Evolutionary conservation across 2,329 filamentous ascomycete genomes (phyloP).

Genomic region (Cadophora sp.): DNA sequence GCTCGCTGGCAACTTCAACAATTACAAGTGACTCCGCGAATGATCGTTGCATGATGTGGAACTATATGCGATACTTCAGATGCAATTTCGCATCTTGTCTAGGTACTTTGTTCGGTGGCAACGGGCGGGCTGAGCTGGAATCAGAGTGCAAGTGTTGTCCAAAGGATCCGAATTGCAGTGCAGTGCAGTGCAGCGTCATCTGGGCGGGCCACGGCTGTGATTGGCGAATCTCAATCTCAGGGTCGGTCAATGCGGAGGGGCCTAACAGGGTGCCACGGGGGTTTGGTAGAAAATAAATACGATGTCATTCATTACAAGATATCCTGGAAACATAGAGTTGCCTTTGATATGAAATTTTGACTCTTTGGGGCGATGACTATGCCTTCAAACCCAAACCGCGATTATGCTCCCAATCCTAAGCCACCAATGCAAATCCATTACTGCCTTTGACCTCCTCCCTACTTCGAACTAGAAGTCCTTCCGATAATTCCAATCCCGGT

Average conservation of each 20-base stretch:
- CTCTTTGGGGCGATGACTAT: not conserved
- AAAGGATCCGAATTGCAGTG: not conserved
- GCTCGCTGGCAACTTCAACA: slow-evolving; percentile 6
- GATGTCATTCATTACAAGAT: not conserved
- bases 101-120: slow-evolving; percentile 15
- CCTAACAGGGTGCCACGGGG: slow-evolving; percentile 10
- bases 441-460: not conserved
- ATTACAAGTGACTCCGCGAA: slow-evolving; percentile 11
- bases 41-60: slow-evolving; percentile 18
- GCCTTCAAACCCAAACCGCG: not conserved
- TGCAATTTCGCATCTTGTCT: slow-evolving; percentile 9
- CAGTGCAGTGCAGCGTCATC: slow-evolving; percentile 21
- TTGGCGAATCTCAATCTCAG: slow-evolving; percentile 28
- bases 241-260: slow-evolving; percentile 23
- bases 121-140: slow-evolving; percentile 23
- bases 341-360: not conserved
- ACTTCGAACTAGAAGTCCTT: not conserved
- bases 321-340: not conserved
- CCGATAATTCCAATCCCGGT: not conserved
- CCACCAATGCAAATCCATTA: not conserved
- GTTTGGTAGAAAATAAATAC: not conserved
- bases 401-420: not conserved
- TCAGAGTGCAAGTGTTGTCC: slow-evolving; percentile 21
- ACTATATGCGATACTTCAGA: not conserved
- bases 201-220: slow-evolving; percentile 19